phyloP scores from a whole-genome alignment of 73 alveolate genomes.

The Uronychia setigera region DNA sequence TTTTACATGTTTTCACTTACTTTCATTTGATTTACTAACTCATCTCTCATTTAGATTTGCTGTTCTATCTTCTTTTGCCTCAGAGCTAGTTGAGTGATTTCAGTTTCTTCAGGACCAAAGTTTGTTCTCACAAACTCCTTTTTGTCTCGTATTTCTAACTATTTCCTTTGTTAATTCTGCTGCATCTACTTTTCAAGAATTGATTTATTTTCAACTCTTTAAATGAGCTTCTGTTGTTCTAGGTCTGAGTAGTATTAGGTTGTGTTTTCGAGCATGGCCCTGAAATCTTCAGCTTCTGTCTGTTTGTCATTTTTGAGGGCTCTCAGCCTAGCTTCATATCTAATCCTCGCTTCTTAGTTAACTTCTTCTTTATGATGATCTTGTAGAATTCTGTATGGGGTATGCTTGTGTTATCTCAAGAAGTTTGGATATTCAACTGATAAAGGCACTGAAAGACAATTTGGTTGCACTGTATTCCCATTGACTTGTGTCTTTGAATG shows the following conservation, averaged over 20 bases:
- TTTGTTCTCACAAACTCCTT: neutral
- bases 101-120: neutral
- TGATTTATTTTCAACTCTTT: neutral
- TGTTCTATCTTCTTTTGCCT: neutral
- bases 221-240: neutral
- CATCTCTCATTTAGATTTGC: neutral
- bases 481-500: neutral
- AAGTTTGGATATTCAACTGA: neutral
- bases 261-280: neutral
- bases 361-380: neutral
- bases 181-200: neutral
- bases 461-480: neutral
- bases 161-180: too few species aligned
- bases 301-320: neutral
- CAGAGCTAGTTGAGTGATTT: neutral
- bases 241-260: neutral
- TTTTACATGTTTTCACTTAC: neutral
- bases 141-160: neutral
- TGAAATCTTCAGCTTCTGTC: neutral
- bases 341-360: neutral
- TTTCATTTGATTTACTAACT: neutral
- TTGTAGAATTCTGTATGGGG: neutral
- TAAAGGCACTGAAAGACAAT: neutral
- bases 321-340: neutral
- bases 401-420: neutral